Conservation (phyloP, 78 protist genomes). For the Dictyostelium firmibasis region DNA sequence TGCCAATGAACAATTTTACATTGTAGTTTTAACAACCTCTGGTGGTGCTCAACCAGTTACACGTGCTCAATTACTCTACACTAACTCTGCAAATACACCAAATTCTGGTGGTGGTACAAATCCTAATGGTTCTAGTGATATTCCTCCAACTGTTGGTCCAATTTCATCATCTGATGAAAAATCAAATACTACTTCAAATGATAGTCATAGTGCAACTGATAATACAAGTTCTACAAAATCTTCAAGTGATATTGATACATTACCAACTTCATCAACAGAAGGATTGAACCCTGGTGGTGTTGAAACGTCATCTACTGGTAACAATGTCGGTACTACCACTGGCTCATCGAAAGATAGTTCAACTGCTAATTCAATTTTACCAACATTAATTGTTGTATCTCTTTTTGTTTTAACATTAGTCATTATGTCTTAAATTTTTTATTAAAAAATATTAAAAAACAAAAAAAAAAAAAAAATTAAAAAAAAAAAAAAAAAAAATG, state of each 20-base stretch:
- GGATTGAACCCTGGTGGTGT: not conserved
- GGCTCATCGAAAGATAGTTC: not conserved
- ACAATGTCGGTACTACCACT: not conserved
- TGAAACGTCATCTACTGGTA: not conserved
- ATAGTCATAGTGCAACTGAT: not conserved
- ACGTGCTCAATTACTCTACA: not conserved
- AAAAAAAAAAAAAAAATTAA: not conserved
- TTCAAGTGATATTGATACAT: not conserved
- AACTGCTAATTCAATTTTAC: not conserved
- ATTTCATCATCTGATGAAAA: not conserved
- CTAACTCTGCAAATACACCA: not conserved
- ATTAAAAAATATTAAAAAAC: too few relatives aligned
- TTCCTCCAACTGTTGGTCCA: not conserved
- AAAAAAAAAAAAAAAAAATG: not conserved
- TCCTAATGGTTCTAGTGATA: not conserved
- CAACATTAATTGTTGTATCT: not conserved
- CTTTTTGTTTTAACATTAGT: not conserved
- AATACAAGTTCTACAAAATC: not conserved
- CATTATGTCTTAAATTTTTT: not conserved
- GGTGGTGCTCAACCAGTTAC: not conserved
- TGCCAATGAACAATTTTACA: not conserved
- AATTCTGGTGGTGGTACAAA: not conserved
- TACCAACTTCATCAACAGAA: not conserved
- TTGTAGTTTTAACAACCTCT: not conserved
- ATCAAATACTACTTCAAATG: not conserved